phyloP scores from a whole-genome alignment of 2,329 filamentous ascomycete species.

The Fusarium sp. region DNA sequence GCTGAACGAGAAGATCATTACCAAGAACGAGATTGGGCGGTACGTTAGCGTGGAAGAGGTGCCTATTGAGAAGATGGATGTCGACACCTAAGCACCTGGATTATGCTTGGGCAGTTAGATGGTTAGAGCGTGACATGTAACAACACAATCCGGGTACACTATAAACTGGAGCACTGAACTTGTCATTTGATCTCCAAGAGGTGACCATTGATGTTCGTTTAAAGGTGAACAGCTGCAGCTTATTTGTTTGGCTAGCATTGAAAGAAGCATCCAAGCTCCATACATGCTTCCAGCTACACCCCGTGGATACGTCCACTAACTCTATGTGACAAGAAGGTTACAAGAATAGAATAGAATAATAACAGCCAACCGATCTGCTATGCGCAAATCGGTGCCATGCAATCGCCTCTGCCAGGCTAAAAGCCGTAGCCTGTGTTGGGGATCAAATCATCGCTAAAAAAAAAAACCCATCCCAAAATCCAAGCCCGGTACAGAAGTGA shows the following conservation, averaged over 20 bases:
- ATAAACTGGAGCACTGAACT: conserved; percentile 33
- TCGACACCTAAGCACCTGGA: conserved; percentile 63
- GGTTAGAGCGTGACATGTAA: conserved; percentile 41
- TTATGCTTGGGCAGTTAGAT: conserved; percentile 20
- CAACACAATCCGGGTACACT: conserved; percentile 35
- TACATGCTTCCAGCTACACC: conserved; percentile 5
- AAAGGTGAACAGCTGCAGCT: neutral
- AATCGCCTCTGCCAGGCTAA: conserved; percentile 12
- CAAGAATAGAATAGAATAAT: conserved; percentile 32
- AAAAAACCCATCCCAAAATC: conserved; percentile 15
- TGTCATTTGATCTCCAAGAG: conserved; percentile 9
- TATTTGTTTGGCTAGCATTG: neutral
- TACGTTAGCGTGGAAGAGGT: conserved; percentile 94
- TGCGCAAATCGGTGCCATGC: conserved; percentile 9
- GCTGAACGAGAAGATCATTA: conserved; percentile 95
- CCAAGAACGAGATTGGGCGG: conserved; percentile 91
- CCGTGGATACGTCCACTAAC: conserved; percentile 2
- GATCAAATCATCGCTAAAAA: conserved; percentile 34
- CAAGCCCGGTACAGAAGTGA: conserved; percentile 16
- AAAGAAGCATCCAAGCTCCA: neutral
- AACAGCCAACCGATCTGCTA: conserved; percentile 6
- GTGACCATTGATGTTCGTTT: conserved; percentile 9
- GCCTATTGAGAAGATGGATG: conserved; percentile 76
- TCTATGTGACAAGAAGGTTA: conserved; percentile 24
- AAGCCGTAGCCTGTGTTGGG: conserved; percentile 10